Conservation (phyloP, 192 early-diverging fungal genomes). For the Rhizoclosmatium sp. region DNA sequence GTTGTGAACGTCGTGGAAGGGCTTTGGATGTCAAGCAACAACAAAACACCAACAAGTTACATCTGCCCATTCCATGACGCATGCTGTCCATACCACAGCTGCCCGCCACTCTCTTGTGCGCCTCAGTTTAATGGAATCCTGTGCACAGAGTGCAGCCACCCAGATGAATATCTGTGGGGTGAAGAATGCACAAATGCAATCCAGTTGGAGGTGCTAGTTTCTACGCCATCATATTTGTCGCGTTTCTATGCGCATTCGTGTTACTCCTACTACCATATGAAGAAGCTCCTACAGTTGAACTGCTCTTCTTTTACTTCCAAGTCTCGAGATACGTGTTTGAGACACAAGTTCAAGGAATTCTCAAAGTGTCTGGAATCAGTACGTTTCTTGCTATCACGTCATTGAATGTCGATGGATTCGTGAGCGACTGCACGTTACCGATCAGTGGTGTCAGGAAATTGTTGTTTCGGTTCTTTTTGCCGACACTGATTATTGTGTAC, state of each 20-base stretch:
- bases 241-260: constrained; percentile 1
- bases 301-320: constrained; percentile 42
- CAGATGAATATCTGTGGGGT: constrained; percentile 5
- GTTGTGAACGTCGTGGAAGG: constrained; percentile 10
- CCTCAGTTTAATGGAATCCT: constrained; percentile 22
- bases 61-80: constrained; percentile 7
- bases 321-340: constrained; percentile 29
- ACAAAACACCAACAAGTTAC: constrained; percentile 9
- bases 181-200: constrained; percentile 6
- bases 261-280: constrained; percentile 11
- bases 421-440: constrained; percentile 28
- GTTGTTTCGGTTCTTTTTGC: constrained; percentile 34
- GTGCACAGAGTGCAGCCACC: constrained; percentile 32
- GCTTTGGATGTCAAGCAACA: constrained; percentile 8
- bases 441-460: constrained; percentile 20
- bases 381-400: constrained; percentile 29
- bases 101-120: constrained; percentile 5
- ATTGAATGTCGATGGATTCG: constrained; percentile 36
- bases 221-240: neutral
- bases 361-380: neutral
- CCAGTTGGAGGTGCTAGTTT: constrained; percentile 1
- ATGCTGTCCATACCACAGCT: constrained; percentile 9
- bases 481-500: constrained; percentile 17
- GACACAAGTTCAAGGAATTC: neutral
- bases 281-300: constrained; percentile 32